Evolutionary conservation across 78 protist genomes (phyloP).

Genomic region (Dictyostelium capitatum): DNA sequence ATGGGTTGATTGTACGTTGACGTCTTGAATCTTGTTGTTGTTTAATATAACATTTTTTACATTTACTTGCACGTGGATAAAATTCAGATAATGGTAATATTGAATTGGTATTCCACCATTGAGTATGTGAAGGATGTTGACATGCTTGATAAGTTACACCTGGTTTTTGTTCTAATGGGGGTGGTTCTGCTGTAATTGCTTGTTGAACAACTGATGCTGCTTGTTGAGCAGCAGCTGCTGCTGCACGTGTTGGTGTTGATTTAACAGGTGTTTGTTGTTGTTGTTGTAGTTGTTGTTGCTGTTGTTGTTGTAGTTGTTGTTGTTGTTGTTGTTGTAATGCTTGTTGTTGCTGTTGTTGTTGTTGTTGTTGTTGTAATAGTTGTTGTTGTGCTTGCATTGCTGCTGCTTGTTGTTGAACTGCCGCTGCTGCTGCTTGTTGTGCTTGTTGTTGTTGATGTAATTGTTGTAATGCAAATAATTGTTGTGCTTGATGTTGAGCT

Average conservation of each 20-base stretch:
- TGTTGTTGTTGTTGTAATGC: not conserved
- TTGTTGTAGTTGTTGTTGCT: not conserved
- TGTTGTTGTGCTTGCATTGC: not conserved
- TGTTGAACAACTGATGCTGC: not conserved
- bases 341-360: not conserved
- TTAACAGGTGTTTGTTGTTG: not conserved
- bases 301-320: not conserved
- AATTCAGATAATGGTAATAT: slow-evolving; percentile 64
- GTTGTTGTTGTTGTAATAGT: not conserved
- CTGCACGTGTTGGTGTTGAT: slow-evolving; percentile 12
- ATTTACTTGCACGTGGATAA: slow-evolving; percentile 50
- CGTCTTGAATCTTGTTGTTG: slow-evolving; percentile 72
- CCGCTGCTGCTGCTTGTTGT: not conserved
- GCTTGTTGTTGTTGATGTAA: not conserved
- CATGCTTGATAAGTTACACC: slow-evolving; percentile 36
- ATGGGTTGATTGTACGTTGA: not conserved
- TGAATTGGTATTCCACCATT: slow-evolving; percentile 68
- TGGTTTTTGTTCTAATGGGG: not conserved
- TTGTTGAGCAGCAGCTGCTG: not conserved
- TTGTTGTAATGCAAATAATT: not conserved
- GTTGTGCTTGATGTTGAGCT: not conserved
- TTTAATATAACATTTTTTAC: slow-evolving; percentile 59
- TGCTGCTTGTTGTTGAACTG: not conserved
- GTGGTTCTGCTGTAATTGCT: not conserved
- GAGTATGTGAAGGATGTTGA: slow-evolving; percentile 31